Conservation (phyloP, 305 asterid species). For the Fraxinus paxiana region DNA sequence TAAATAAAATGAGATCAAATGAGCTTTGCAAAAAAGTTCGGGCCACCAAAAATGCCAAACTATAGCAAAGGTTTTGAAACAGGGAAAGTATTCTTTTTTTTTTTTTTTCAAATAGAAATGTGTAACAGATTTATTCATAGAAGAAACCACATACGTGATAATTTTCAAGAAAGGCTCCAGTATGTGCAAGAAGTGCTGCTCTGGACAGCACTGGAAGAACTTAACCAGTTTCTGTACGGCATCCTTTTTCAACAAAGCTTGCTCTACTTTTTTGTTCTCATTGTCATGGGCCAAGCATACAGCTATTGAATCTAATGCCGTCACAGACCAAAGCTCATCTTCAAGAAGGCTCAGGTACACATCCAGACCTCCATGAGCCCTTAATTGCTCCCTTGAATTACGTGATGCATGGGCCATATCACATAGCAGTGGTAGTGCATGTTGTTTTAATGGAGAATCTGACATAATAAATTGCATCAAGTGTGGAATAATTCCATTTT, state of each 20-base stretch:
- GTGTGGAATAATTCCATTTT: constrained; percentile 97
- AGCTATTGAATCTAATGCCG: constrained; percentile 96
- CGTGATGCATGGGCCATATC: constrained; percentile 99
- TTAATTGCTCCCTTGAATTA: constrained; percentile 92
- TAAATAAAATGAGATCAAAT: background rate
- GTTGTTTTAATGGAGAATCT: constrained; percentile 83
- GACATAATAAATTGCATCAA: constrained; percentile 86
- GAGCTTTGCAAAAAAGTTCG: background rate
- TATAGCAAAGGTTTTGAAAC: background rate
- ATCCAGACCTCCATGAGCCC: constrained; percentile 98
- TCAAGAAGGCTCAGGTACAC: constrained; percentile 92
- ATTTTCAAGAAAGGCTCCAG: constrained; percentile 97
- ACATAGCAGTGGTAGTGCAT: constrained; percentile 87
- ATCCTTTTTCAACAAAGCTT: constrained; percentile 83
- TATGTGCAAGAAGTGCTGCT: constrained; percentile 90
- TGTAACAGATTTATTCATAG: background rate
- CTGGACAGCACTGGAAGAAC: constrained; percentile 92
- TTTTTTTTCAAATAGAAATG: background rate
- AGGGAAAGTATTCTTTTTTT: background rate
- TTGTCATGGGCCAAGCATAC: constrained; percentile 97
- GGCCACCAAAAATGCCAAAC: background rate
- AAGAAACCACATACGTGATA: constrained; percentile 68
- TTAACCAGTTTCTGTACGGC: constrained; percentile 87
- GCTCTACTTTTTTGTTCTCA: constrained; percentile 88
- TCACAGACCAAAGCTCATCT: constrained; percentile 92